Evolutionary conservation across 2,329 filamentous ascomycete species (phyloP), one percentile per base, ranked within the genome.

Genomic region (Verticillium dahliae): DNA sequence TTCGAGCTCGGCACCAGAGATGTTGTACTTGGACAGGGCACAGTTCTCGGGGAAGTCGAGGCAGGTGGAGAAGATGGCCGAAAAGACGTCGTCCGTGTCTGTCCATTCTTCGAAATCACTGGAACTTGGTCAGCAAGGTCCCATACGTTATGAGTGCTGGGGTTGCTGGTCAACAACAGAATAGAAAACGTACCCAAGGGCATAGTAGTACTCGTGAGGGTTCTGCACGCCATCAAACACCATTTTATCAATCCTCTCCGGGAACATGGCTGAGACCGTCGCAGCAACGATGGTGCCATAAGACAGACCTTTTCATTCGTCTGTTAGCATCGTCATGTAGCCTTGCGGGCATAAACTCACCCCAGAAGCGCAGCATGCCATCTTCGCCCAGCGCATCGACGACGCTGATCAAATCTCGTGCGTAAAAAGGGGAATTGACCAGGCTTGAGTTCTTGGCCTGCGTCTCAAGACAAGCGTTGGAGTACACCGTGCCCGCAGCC

Each of bases 391-490:
- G 64, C 9, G 70, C 71, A 61, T 78, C 75, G 1, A 75, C 74
- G 15, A 77, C 74, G 6, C 67, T 62, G 61, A 80, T 75, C 63
- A 81, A 70, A 61, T 83, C 80, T 37, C 79, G 68, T 0, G 74
- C 80, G 0, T 73, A 71, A 63, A 77, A 81, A 0, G 76, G 74
- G 0, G 78, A 80, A 10, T 79, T 76, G 4, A 81, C 66, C 6
- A 76, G 65, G 4, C 60, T 59, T 1, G 72, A 77, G 15, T 72
- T 69, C 0, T 66, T 63, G 14, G 39, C 57, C 1, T 41, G n/a
- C 6, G 50, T 57, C 10, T n/a, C 45, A 18, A 52, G 45, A 34
- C 72, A 74, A 7, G 39, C 57, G 15, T 69, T 60, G 3, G 62
- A 65, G n/a, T 67, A 61, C 31, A 69, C 57, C 10, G 60, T 60